Percentiles rank a stretch among this genome's conserved stretches.
Evolutionary conservation across 495 filamentous ascomycete genomes (phyloP).

Genomic region (Extremus antarcticus): DNA sequence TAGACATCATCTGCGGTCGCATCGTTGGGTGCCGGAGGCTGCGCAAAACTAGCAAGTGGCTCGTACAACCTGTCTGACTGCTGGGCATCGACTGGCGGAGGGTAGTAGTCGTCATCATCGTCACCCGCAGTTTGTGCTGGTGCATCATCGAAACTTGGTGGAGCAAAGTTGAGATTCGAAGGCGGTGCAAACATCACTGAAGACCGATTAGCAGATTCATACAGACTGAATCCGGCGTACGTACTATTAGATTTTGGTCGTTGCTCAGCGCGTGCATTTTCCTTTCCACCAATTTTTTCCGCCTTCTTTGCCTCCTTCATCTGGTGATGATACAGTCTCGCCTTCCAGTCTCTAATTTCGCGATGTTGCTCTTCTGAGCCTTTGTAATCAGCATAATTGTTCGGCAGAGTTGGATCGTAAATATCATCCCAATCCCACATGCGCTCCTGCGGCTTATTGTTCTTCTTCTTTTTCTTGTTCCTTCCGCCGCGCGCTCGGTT

Average conservation of each 20-base stretch:
- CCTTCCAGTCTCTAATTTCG: constrained; percentile 82
- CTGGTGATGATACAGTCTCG: constrained; percentile 66
- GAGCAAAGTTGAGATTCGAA: constrained; percentile 14
- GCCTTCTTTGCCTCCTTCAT: constrained; percentile 40
- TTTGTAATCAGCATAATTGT: constrained; percentile 77
- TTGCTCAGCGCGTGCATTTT: background rate
- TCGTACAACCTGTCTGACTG: background rate
- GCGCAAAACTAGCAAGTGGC: background rate
- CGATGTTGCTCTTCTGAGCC: constrained; percentile 71
- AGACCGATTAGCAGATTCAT: background rate
- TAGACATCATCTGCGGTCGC: constrained; percentile 22
- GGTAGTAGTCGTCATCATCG: constrained; percentile 16
- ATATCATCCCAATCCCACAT: constrained; percentile 65
- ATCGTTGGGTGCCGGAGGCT: constrained; percentile 8
- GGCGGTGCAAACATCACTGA: constrained; percentile 21
- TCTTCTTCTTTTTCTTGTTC: constrained; percentile 79
- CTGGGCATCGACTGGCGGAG: background rate
- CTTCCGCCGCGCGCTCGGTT: constrained; percentile 49
- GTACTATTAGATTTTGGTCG: constrained; percentile 2
- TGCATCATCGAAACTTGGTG: constrained; percentile 13
- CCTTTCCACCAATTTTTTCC: constrained; percentile 3
- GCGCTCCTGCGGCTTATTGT: constrained; percentile 40
- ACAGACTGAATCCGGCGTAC: background rate
- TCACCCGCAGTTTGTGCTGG: background rate
- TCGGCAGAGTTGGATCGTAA: constrained; percentile 77